A percentile compares a stretch with the other conserved stretches of the same genome.
These are phyloP conservation scores for Penicillium sp. DNA, from an alignment of 2,329 filamentous ascomycete genomes.

Conservation along the genomic window DNA sequence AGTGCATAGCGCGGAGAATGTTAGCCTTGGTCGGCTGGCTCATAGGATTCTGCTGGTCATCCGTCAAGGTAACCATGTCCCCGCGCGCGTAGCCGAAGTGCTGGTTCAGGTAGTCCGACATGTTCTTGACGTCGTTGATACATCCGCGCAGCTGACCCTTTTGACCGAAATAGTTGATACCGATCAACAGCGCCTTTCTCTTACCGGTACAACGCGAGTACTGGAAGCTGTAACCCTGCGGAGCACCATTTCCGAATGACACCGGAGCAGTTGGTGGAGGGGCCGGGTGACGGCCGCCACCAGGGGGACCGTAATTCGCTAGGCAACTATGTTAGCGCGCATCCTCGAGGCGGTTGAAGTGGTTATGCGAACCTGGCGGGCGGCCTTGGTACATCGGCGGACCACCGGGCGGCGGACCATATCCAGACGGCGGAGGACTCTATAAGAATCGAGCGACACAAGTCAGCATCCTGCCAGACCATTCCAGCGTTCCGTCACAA, in stretches of 20 bases:
- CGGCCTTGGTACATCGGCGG: constrained; percentile 39
- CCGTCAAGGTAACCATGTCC: constrained; percentile 94
- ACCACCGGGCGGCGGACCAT: constrained; percentile 34
- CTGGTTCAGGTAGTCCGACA: constrained; percentile 84
- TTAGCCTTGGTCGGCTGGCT: constrained; percentile 95
- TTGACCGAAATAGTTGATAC: constrained; percentile 95
- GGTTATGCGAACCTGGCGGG: constrained; percentile 30
- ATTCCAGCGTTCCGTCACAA: constrained; percentile 1
- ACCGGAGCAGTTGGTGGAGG: constrained; percentile 64
- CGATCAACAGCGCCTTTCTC: constrained; percentile 83
- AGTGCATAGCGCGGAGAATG: constrained; percentile 93
- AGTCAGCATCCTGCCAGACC: not conserved
- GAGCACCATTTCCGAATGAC: constrained; percentile 73
- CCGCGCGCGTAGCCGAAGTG: constrained; percentile 89
- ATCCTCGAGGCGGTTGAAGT: not conserved
- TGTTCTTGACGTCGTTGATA: constrained; percentile 97
- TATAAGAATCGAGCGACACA: constrained; percentile 9
- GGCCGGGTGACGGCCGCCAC: constrained; percentile 48
- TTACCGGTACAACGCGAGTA: constrained; percentile 88
- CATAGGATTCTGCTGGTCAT: constrained; percentile 96
- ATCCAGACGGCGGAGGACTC: constrained; percentile 28
- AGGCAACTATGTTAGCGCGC: constrained; percentile 1
- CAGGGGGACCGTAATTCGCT: constrained; percentile 14
- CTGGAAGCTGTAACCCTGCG: constrained; percentile 74
- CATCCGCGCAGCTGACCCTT: constrained; percentile 85